Conservation (phyloP, 192 early-diverging fungal species). For the Phycomyces blakesleeanus region DNA sequence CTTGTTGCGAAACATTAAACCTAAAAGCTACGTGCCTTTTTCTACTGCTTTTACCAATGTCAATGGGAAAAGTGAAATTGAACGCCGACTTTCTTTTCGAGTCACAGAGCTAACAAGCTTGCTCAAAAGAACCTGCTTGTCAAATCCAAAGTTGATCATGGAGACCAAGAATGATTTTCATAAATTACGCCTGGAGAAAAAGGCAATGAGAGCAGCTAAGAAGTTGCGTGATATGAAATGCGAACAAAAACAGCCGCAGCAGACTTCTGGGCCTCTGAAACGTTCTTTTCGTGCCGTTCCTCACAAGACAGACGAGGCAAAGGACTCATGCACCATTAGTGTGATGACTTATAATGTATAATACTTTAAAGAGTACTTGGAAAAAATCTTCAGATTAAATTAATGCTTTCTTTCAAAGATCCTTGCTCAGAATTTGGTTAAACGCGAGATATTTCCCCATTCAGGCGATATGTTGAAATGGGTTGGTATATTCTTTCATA, state of each 20-base stretch:
- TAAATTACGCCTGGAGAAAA: conserved; percentile 3
- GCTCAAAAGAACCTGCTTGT: too few relatives aligned
- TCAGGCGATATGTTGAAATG: conserved; percentile 37
- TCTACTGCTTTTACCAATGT: not conserved
- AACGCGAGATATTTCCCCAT: conserved; percentile 33
- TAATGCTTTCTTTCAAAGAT: conserved; percentile 17
- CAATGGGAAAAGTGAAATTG: not conserved
- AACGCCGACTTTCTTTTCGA: not conserved
- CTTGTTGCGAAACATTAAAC: conserved; percentile 49
- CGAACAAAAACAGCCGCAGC: not conserved
- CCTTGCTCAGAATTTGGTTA: conserved; percentile 30
- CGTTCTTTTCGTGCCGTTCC: conserved; percentile 3
- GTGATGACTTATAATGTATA: conserved; percentile 23
- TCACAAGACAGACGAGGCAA: not conserved
- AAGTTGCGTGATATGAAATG: not conserved
- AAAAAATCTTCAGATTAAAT: not conserved
- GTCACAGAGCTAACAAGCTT: too few relatives aligned
- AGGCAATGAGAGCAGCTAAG: conserved; percentile 7
- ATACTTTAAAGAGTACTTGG: not conserved
- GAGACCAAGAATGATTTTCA: not conserved
- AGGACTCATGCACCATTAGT: not conserved
- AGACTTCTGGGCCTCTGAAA: not conserved
- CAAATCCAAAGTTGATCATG: not conserved
- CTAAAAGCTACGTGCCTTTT: not conserved
- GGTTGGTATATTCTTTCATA: conserved; percentile 15